These are phyloP conservation scores for Ascochyta fabae DNA, from an alignment of 2,329 filamentous ascomycete species.

Conservation along the genomic window DNA sequence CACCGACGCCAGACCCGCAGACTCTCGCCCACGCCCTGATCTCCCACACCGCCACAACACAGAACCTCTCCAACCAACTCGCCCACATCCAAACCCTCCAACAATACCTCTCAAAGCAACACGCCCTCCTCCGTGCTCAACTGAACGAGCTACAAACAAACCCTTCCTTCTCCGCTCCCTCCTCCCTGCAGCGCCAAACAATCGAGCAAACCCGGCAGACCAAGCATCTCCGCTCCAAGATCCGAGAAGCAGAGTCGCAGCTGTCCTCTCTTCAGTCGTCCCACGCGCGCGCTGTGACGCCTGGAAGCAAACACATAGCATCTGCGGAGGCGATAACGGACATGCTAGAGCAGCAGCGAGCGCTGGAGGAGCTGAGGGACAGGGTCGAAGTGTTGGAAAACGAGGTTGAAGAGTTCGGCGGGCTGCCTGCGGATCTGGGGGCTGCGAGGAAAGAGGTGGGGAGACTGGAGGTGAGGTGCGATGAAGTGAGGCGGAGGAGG, in stretches of 20 bases:
- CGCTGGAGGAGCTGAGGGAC: conserved; percentile 65
- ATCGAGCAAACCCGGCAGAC: conserved; percentile 74
- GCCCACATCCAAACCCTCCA: conserved; percentile 43
- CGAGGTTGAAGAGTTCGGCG: conserved; percentile 70
- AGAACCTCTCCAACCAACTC: conserved; percentile 43
- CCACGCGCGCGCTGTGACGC: conserved; percentile 30
- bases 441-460: conserved; percentile 75
- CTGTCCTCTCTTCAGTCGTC: conserved; percentile 47
- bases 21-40: conserved; percentile 46
- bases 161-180: conserved; percentile 54
- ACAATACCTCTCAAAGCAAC: conserved; percentile 42
- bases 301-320: conserved; percentile 42
- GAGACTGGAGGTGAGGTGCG: conserved; percentile 68
- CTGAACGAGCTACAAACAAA: conserved; percentile 39
- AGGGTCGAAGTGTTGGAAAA: conserved; percentile 66
- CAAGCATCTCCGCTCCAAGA: conserved; percentile 69
- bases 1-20: conserved; percentile 34
- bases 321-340: conserved; percentile 60
- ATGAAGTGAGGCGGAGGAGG: conserved; percentile 65
- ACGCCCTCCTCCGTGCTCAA: conserved; percentile 38
- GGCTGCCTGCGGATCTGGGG: conserved; percentile 73
- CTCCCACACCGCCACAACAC: conserved; percentile 37
- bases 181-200: conserved; percentile 71
- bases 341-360: conserved; percentile 66
- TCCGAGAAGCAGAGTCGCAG: conserved; percentile 66